phyloP scores from a whole-genome alignment of 2,329 filamentous ascomycete species.

The Blastomyces gilchristii region DNA sequence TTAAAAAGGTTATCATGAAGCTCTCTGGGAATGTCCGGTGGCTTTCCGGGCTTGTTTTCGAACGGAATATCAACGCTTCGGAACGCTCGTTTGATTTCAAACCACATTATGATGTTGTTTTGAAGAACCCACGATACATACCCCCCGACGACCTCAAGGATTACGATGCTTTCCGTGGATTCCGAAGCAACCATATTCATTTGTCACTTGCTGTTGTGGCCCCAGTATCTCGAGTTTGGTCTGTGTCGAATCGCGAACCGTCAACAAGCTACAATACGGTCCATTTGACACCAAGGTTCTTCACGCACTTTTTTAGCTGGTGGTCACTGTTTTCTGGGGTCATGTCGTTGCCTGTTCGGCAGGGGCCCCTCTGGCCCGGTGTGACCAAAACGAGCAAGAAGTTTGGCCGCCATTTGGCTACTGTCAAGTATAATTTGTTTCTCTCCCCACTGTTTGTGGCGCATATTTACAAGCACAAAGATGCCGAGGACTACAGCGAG shows the following conservation, averaged over 20 bases:
- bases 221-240: conserved; percentile 79
- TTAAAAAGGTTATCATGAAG: conserved; percentile 99
- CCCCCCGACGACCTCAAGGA: conserved; percentile 45
- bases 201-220: conserved; percentile 85
- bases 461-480: conserved; percentile 98
- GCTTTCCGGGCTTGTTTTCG: conserved; percentile 84
- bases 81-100: conserved; percentile 76
- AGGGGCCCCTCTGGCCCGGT: conserved; percentile 82
- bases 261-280: conserved; percentile 94
- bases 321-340: conserved; percentile 93
- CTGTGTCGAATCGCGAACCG: conserved; percentile 59
- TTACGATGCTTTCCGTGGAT: conserved; percentile 94
- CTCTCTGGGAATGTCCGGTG: conserved; percentile 91
- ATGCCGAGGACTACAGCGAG: conserved; percentile 73
- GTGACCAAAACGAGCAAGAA: conserved; percentile 97
- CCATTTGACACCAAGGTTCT: conserved; percentile 88
- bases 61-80: conserved; percentile 64
- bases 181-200: conserved; percentile 93
- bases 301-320: conserved; percentile 97
- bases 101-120: conserved; percentile 81
- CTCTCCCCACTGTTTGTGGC: conserved; percentile 88
- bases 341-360: conserved; percentile 87
- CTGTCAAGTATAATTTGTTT: conserved; percentile 93
- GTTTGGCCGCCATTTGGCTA: conserved; percentile 92
- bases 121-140: conserved; percentile 69